phyloP scores from a whole-genome alignment of 345 rosid genomes.

The Lepidium africanum region DNA sequence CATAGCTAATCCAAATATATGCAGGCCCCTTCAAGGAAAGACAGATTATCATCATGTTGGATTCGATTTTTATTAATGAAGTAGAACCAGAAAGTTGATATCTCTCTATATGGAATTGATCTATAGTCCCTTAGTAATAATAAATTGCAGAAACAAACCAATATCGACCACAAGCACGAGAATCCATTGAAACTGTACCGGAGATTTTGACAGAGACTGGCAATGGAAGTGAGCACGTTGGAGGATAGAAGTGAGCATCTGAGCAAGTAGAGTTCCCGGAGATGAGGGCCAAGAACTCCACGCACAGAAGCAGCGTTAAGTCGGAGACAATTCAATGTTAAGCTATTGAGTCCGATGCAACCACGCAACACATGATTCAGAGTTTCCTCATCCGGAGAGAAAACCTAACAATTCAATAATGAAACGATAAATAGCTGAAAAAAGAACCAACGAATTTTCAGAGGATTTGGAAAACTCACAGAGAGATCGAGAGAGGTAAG shows the following conservation, averaged over 20 bases:
- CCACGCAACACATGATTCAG: constrained; percentile 30
- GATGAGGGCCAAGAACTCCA: constrained; percentile 26
- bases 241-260: constrained; percentile 34
- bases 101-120: background rate
- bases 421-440: background rate
- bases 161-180: background rate
- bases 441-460: background rate
- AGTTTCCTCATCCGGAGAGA: constrained; percentile 35
- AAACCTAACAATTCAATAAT: constrained; percentile 20
- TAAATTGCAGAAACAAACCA: background rate
- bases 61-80: background rate
- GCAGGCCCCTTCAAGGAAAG: background rate
- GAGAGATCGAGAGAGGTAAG: constrained; percentile 39
- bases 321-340: constrained; percentile 49
- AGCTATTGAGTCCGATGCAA: constrained; percentile 22
- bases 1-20: background rate
- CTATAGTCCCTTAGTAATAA: background rate
- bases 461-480: constrained; percentile 16
- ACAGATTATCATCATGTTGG: background rate
- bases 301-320: constrained; percentile 26
- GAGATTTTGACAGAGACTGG: constrained; percentile 40
- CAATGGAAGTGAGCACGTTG: constrained; percentile 36
- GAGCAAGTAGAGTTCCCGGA: constrained; percentile 43
- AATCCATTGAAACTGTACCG: constrained; percentile 28
- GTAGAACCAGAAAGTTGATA: background rate